phyloP scores from a whole-genome alignment of 495 filamentous ascomycete species.

The Physcia stellaris region DNA sequence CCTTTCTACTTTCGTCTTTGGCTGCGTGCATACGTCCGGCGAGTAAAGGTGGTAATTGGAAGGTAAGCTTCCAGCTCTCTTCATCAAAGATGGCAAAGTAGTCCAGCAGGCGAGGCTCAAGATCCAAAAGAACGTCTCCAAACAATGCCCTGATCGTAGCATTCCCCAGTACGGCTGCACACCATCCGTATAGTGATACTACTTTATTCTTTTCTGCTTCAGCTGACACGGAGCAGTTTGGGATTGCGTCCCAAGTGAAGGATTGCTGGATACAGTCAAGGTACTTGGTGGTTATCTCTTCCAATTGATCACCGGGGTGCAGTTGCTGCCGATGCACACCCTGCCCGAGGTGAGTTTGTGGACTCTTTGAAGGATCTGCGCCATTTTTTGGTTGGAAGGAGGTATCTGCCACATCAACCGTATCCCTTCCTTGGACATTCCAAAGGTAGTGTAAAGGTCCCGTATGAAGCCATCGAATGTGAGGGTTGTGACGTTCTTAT shows the following conservation, averaged over 20 bases:
- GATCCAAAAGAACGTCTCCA: conserved; percentile 5
- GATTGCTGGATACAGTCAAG: neutral
- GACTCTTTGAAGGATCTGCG: neutral
- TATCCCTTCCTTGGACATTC: neutral
- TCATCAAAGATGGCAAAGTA: conserved; percentile 12
- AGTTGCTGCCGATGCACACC: conserved; percentile 9
- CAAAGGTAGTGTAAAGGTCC: conserved; percentile 3
- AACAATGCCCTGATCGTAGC: conserved; percentile 10
- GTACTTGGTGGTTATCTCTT: neutral
- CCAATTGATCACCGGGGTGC: conserved; percentile 10
- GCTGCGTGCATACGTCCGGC: conserved; percentile 2
- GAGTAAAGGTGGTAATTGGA: conserved; percentile 10
- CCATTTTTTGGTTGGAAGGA: neutral
- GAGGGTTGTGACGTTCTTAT: conserved; percentile 1
- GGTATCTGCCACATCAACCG: neutral
- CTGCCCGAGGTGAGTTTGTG: neutral
- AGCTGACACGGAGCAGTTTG: neutral
- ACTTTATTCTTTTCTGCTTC: neutral
- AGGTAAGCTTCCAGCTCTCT: conserved; percentile 14
- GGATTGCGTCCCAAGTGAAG: neutral
- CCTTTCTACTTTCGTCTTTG: neutral
- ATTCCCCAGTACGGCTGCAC: conserved; percentile 6
- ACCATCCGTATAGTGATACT: conserved; percentile 7
- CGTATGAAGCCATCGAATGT: conserved; percentile 7
- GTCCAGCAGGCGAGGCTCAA: conserved; percentile 7